A percentile compares a stretch with the other conserved stretches of the same genome.
Conservation (phyloP, 2,329 filamentous ascomycete species). For the Sporothrix euskadiensis region DNA sequence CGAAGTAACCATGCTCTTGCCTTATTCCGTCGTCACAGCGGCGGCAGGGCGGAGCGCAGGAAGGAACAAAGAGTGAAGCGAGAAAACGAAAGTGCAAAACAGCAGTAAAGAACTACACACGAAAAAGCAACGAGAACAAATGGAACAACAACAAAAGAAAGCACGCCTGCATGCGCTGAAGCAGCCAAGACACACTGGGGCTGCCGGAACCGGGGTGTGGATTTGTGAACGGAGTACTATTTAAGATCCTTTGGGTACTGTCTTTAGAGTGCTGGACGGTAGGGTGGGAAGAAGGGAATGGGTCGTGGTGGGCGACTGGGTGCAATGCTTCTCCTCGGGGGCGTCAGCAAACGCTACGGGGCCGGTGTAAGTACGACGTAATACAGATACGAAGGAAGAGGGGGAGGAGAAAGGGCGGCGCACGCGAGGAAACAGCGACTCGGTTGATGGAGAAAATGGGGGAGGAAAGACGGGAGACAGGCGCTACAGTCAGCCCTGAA, state of each 20-base stretch:
- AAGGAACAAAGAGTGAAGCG: background rate
- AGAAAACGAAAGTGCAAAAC: background rate
- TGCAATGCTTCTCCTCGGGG: background rate
- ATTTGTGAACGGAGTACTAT: background rate
- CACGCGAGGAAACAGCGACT: conserved; percentile 8
- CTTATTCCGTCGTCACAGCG: background rate
- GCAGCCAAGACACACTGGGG: background rate
- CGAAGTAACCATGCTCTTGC: background rate
- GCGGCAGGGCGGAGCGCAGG: background rate
- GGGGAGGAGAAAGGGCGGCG: background rate
- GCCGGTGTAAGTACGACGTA: background rate
- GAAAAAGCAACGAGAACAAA: background rate
- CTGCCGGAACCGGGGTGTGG: conserved; percentile 4
- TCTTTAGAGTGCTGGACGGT: background rate
- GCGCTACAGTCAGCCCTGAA: background rate
- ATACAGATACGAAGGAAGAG: conserved; percentile 5
- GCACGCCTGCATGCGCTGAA: background rate
- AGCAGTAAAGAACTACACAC: background rate
- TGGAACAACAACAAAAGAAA: background rate
- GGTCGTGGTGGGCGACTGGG: background rate
- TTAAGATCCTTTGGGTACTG: background rate
- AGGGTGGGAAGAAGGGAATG: background rate
- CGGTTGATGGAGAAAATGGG: background rate
- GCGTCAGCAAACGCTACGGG: conserved; percentile 3
- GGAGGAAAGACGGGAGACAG: background rate